These are phyloP conservation scores for Mantamonas sphyraenae DNA, from an alignment of 78 protist genomes.

Conservation along the genomic window DNA sequence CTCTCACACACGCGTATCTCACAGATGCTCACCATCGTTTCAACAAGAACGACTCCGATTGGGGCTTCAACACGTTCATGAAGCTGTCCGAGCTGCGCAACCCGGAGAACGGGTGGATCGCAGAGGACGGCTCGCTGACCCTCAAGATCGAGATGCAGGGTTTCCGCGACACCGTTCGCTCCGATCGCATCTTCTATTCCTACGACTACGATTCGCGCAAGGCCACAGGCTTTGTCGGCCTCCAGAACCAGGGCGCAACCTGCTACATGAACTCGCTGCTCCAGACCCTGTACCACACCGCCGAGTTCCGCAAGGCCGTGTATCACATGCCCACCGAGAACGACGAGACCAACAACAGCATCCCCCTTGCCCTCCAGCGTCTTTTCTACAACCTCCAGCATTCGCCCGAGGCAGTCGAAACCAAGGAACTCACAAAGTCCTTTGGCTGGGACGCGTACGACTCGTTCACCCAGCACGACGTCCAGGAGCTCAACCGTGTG, in stretches of 20 bases:
- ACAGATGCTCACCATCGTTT: constrained; percentile 30
- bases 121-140: too few species aligned
- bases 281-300: constrained; percentile 65
- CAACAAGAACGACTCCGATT: constrained; percentile 19
- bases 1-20: too few species aligned
- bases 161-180: too few species aligned
- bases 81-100: neutral
- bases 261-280: constrained; percentile 78
- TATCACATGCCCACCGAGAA: constrained; percentile 42
- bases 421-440: constrained; percentile 66
- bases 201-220: constrained; percentile 43
- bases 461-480: constrained; percentile 93
- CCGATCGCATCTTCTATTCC: too few species aligned
- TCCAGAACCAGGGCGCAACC: constrained; percentile 73
- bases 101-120: neutral
- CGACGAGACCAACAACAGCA: neutral
- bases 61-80: constrained; percentile 41
- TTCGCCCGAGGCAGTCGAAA: constrained; percentile 44
- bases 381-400: constrained; percentile 55
- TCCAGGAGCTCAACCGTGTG: constrained; percentile 92
- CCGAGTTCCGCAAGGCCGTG: constrained; percentile 50
- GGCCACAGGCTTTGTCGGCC: constrained; percentile 62
- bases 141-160: too few species aligned
- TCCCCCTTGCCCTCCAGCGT: constrained; percentile 59
- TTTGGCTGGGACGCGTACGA: constrained; percentile 93